Base-by-base conservation (phyloP, 164 flowering plant species). In the Protea cynaroides region DNA sequence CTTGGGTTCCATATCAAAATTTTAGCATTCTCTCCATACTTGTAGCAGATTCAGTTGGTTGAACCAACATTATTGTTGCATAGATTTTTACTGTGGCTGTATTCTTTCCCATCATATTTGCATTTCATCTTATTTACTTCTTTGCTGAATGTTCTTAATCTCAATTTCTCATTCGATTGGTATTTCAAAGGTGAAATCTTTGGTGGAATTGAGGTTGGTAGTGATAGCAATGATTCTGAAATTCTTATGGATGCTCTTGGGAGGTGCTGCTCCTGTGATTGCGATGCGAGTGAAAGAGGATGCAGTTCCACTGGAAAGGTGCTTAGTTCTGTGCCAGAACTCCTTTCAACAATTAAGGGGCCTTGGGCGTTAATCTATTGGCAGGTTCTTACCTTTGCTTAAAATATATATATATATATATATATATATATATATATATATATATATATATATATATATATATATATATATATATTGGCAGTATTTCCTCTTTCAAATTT, bases 291-390 rank as follows among this genome's bases (percentile, higher is more conserved):
- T 68, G 19, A 0, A 38, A 67, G 15, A 21, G 29, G 58, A 22
- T 70, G 82, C 57, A 9, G 23, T 64, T 63, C 70, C 43, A 43
- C 19, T 63, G 74, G 46, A 46, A 59, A 58, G 44, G 76, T 58
- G 59, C 23, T 62, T 60, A 72, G 10, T 44, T 74, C 90, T 65
- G 81, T 92, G 62, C 81, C 84, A 1, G 78, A 86, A 66, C 82
- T 90, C 69, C 90, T 95, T 77, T 95, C 99, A 47, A 53, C 57
- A 49, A 81, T 95, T 65, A 86, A 72, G 79, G 99, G 99, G 36
- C 99, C 99, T 51, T 95, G 98, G 97, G 87, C 96, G 68, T 47
- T 88, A 38, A 78, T 88, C 55, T 95, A 84, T 76, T 92, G 96
- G 96, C 99, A 95, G 99, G 99, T 91, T 83, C 56, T 24, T 55